phyloP scores from a whole-genome alignment of 805 yeast species.

The Candida incommunis region DNA sequence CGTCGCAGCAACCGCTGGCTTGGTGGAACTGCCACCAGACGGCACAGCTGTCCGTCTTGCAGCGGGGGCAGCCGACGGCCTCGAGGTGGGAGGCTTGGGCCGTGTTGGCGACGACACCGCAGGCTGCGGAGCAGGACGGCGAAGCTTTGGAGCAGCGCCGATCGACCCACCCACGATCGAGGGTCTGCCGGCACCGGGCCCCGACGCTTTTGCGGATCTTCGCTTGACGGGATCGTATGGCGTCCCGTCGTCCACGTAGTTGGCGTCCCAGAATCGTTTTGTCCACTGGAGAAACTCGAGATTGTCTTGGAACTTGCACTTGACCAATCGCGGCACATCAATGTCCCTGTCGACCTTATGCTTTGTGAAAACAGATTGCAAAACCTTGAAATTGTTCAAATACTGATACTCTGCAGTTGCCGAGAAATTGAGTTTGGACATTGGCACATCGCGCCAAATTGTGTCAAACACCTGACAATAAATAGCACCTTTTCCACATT shows the following conservation, averaged over 20 bases:
- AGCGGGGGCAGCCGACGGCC: background rate
- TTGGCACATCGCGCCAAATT: slow-evolving; percentile 68
- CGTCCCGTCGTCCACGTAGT: slow-evolving; percentile 12
- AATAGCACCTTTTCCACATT: slow-evolving; percentile 92
- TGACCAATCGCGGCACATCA: slow-evolving; percentile 68
- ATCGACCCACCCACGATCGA: slow-evolving; percentile 2
- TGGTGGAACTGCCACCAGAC: slow-evolving; percentile 1
- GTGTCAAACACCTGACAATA: slow-evolving; percentile 87
- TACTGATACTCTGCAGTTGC: slow-evolving; percentile 63
- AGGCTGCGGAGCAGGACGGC: slow-evolving; percentile 4
- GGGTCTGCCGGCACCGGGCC: slow-evolving; percentile 2
- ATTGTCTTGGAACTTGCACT: slow-evolving; percentile 87
- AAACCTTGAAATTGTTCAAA: slow-evolving; percentile 65
- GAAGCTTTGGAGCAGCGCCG: slow-evolving; percentile 1
- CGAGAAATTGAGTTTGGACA: slow-evolving; percentile 61
- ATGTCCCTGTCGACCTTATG: slow-evolving; percentile 60
- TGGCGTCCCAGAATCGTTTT: slow-evolving; percentile 66
- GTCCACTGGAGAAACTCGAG: slow-evolving; percentile 91
- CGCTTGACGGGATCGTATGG: background rate
- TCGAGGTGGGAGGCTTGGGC: background rate
- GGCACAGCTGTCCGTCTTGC: background rate
- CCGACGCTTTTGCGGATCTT: slow-evolving; percentile 1
- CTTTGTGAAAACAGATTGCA: slow-evolving; percentile 66
- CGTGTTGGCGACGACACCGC: slow-evolving; percentile 3
- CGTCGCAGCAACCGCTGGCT: background rate